Base-by-base conservation (phyloP, 2,329 filamentous ascomycete species). In the Cladobotryum protrusum region DNA sequence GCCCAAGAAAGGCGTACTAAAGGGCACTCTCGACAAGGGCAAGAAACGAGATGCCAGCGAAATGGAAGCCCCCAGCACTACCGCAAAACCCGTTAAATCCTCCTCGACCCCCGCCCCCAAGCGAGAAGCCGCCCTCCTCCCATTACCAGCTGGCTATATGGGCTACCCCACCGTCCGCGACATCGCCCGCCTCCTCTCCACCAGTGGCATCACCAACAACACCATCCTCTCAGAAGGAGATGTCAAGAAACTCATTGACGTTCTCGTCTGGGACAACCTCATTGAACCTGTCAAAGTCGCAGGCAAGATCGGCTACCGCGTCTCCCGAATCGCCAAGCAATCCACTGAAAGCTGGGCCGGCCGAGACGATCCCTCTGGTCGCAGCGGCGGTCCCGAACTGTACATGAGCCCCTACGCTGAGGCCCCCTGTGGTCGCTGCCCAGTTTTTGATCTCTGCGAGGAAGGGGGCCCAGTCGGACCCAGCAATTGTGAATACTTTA, bases 401-500 rank as follows among this genome's bases (percentile, higher is more conserved):
- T 70, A 70, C 47, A 61, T 76, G 57, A 95, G 91, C 59, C 87
- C 87, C 3, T 82, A 92, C 57, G 95, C 88, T 2, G 90, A 96
- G 66, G 85, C 86, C 2, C 93, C 93, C 1, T 99, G 93, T 67
- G 91, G 92, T 2, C 78, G 83, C 49, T 99, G 93, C 67, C 93
- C 93, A 0, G 92, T 96, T 2, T 96, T 96, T 40, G 86, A 93
- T 51, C 77, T 97, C 2, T 99, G 93, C 65, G 86, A 89, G 57
- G 89, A 95, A 53, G 90, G 89, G 6, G 92, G 92, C 0, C 89
- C 90, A 0, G 89, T 99, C 18, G 95, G 86, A 61, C 89, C 92
- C 0, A 86, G 83, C 56, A 95, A 86, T 45, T 99, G 93, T 68
- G 86, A 89, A 48, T 99, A 99, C 64, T 96, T 95, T 63, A 80